These are phyloP conservation scores for Crithidia fasciculata DNA, from an alignment of 208 protist species.

Conservation along the genomic window DNA sequence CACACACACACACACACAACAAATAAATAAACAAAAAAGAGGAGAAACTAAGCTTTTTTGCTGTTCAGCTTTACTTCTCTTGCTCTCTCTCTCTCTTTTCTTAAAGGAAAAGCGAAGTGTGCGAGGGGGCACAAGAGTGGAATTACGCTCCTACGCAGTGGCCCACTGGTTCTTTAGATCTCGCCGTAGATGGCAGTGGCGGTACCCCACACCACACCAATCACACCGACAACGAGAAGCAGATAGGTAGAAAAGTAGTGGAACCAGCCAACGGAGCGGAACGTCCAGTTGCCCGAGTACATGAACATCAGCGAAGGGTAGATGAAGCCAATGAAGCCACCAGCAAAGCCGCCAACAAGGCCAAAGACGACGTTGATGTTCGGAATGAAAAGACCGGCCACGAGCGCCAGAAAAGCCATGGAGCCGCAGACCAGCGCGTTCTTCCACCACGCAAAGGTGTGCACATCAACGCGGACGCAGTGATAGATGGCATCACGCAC, in stretches of 20 bases:
- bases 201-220: constrained; percentile 76
- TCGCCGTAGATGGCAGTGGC: constrained; percentile 25
- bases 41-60: neutral
- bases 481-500: constrained; percentile 75
- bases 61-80: neutral
- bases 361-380: constrained; percentile 74
- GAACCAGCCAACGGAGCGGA: constrained; percentile 44
- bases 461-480: constrained; percentile 44
- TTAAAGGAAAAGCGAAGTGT: too few relatives aligned
- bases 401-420: constrained; percentile 42
- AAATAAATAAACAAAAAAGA: constrained; percentile 12
- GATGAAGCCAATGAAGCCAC: constrained; percentile 76
- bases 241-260: constrained; percentile 68
- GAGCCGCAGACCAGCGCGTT: constrained; percentile 44
- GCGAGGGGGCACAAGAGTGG: neutral
- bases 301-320: constrained; percentile 78
- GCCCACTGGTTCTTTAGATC: neutral
- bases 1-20: neutral
- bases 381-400: constrained; percentile 76
- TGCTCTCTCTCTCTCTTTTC: neutral
- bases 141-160: neutral
- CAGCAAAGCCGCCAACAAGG: constrained; percentile 67
- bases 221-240: constrained; percentile 67
- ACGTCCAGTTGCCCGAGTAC: constrained; percentile 60
- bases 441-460: constrained; percentile 54